A percentile compares a stretch with the other conserved stretches of the same genome.
Conservation (phyloP, 371 early-diverging fungal genomes). For the Mucor piriformis region DNA sequence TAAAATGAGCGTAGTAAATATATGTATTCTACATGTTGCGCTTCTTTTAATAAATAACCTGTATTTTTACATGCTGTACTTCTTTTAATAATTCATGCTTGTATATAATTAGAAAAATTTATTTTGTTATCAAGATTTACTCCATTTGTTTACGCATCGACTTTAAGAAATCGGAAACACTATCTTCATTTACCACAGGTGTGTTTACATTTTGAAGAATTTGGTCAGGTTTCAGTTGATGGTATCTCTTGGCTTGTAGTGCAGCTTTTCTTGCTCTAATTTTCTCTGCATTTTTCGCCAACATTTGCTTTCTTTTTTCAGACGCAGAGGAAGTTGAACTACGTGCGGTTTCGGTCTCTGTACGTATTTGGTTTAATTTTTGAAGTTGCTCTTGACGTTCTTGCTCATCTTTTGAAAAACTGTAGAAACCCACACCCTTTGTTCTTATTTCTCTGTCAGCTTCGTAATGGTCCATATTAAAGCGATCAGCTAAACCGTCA, state of each 20-base stretch:
- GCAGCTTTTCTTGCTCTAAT: slow-evolving; percentile 41
- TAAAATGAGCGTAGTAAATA: slow-evolving; percentile 39
- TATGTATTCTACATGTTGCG: no score
- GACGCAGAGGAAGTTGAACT: slow-evolving; percentile 40
- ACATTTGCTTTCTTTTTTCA: slow-evolving; percentile 47
- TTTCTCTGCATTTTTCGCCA: slow-evolving; percentile 52
- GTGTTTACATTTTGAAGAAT: slow-evolving; percentile 1
- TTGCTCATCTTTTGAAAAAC: slow-evolving; percentile 71
- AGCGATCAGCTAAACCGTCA: slow-evolving; percentile 26
- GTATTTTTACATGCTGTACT: no score
- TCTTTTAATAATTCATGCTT: no score
- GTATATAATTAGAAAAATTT: no score
- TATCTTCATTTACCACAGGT: slow-evolving; percentile 32
- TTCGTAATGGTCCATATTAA: slow-evolving; percentile 55
- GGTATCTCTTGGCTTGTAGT: slow-evolving; percentile 33
- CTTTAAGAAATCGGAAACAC: slow-evolving; percentile 33
- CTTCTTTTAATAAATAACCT: no score
- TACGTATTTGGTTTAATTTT: slow-evolving; percentile 61
- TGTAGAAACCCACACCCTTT: slow-evolving; percentile 76
- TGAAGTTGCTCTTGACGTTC: slow-evolving; percentile 69
- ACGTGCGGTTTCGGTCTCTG: slow-evolving; percentile 56
- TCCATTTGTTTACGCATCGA: slow-evolving; percentile 32
- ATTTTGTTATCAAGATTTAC: slow-evolving; percentile 5
- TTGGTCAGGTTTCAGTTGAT: slow-evolving; percentile 22
- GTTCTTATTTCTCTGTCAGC: slow-evolving; percentile 66